Evolutionary conservation across 23 red algal species (phyloP), one percentile per base, ranked within the genome.

Genomic region (Gracilaria vermiculophylla): DNA sequence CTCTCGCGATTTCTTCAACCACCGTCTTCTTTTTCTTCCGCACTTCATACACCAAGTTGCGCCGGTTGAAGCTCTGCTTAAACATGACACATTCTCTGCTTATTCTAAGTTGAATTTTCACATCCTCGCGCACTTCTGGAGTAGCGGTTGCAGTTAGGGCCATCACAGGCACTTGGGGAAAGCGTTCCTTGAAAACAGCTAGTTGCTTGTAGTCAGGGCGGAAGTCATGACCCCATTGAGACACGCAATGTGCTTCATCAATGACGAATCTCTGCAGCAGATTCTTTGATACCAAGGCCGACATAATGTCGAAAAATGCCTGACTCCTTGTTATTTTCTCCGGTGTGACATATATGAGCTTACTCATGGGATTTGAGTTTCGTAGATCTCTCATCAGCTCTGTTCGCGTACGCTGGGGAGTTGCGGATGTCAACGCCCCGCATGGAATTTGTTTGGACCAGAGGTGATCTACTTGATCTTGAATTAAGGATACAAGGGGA

Each of bases 161-260:
- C 97, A 99, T 99, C 5, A 99, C 35, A 13, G 97, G 97, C 43
- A 94, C 76, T 43, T 73, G 19, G 12, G 92, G 97, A 56, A 95
- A 99, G 21, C 90, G 48, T 17, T 91, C 92, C 70, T 99, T 99
- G 77, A 94, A 91, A 47, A 99, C 69, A 40, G 90, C 88, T 1
- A 99, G 77, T 37, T 94, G 57, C 44, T 95, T 99, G 81, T 99
- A 99, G 60, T 99, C 97, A 31, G 97, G 97, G 35, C 97, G 97
- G 60, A 99, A 99, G 75, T 99, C 97, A 72, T 99, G 97, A 17
- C 97, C 97, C 97, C 97, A 99, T 50, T 95, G 92, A 65, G 92
- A 95, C 0, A 99, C 97, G 51, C 97, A 99, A 83, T 99, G 97
- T 2, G 97, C 97, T 74, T 99, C 97, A 66, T 99, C 97, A 69